A percentile compares a stretch with the other conserved stretches of the same genome.
Evolutionary conservation across 2,329 filamentous ascomycete genomes (phyloP).

Genomic region (Trichoderma arundinaceum): DNA sequence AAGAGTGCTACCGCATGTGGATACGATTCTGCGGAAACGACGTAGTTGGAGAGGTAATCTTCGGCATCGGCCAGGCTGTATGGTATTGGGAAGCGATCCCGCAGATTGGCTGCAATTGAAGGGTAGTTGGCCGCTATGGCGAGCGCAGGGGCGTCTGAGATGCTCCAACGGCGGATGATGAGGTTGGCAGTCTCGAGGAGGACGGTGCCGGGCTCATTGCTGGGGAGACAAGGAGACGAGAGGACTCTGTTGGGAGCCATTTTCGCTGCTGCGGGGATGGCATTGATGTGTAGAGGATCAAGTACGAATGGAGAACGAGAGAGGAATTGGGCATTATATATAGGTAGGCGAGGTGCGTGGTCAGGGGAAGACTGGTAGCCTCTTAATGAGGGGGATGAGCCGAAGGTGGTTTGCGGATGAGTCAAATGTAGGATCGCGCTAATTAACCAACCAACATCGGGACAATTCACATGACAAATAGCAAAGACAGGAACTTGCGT

Average conservation of each 20-base stretch:
- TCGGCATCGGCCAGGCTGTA: slow-evolving; percentile 51
- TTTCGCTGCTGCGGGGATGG: background rate
- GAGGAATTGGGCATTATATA: slow-evolving; percentile 6
- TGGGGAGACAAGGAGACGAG: slow-evolving; percentile 37
- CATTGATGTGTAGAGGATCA: background rate
- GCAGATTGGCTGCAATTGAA: slow-evolving; percentile 48
- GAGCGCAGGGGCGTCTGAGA: slow-evolving; percentile 47
- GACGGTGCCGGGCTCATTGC: slow-evolving; percentile 39
- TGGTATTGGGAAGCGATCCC: slow-evolving; percentile 53
- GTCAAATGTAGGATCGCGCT: slow-evolving; percentile 28
- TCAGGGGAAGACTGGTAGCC: background rate
- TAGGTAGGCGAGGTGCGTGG: background rate
- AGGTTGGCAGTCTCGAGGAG: slow-evolving; percentile 43
- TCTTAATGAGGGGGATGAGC: slow-evolving; percentile 7
- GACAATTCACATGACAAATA: background rate
- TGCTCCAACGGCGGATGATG: slow-evolving; percentile 50
- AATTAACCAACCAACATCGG: background rate
- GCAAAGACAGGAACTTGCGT: background rate
- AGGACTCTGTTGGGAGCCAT: slow-evolving; percentile 32
- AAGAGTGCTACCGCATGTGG: slow-evolving; percentile 47
- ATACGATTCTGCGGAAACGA: slow-evolving; percentile 35
- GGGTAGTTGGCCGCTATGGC: slow-evolving; percentile 47
- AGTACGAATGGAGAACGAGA: background rate
- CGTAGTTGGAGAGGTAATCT: slow-evolving; percentile 42
- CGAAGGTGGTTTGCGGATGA: slow-evolving; percentile 1